Conservation (phyloP, 768 basidiomycete species). For the Psilocybe tampanensis region DNA sequence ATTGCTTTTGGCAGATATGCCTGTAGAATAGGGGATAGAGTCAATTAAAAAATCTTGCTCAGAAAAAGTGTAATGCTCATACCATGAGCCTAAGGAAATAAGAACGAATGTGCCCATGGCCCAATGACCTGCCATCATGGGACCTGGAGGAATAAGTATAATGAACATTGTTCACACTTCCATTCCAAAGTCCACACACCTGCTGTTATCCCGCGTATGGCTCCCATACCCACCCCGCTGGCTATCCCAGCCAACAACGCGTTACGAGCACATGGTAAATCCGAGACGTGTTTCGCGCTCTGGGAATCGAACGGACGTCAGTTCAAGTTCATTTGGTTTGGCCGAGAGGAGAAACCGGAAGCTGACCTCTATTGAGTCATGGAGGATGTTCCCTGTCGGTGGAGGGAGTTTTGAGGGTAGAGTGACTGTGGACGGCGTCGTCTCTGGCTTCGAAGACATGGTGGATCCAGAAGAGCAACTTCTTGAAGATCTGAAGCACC, state of each 20-base stretch:
- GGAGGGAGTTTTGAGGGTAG: slow-evolving; percentile 39
- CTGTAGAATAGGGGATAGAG: slow-evolving; percentile 31
- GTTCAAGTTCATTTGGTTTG: neutral
- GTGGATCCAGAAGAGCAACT: slow-evolving; percentile 3
- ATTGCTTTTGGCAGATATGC: slow-evolving; percentile 64
- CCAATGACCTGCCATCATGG: slow-evolving; percentile 76
- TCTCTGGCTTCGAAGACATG: slow-evolving; percentile 20
- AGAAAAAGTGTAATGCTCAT: slow-evolving; percentile 24
- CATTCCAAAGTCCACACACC: slow-evolving; percentile 45
- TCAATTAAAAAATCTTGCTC: neutral
- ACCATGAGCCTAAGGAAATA: slow-evolving; percentile 74
- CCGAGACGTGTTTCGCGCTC: slow-evolving; percentile 63
- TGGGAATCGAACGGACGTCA: slow-evolving; percentile 19
- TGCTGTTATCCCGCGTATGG: slow-evolving; percentile 67
- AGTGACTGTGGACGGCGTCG: slow-evolving; percentile 14
- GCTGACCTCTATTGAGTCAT: slow-evolving; percentile 36
- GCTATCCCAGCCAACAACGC: slow-evolving; percentile 78
- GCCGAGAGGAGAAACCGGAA: slow-evolving; percentile 2
- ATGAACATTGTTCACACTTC: neutral
- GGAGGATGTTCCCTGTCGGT: slow-evolving; percentile 38
- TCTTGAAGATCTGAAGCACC: neutral
- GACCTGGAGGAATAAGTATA: slow-evolving; percentile 37
- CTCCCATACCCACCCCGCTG: slow-evolving; percentile 77
- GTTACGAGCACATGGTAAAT: slow-evolving; percentile 78
- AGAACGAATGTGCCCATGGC: slow-evolving; percentile 73